These are phyloP conservation scores for Chrysanthemum makinoi DNA, from an alignment of 129 eudicot genomes.

Conservation along the genomic window DNA sequence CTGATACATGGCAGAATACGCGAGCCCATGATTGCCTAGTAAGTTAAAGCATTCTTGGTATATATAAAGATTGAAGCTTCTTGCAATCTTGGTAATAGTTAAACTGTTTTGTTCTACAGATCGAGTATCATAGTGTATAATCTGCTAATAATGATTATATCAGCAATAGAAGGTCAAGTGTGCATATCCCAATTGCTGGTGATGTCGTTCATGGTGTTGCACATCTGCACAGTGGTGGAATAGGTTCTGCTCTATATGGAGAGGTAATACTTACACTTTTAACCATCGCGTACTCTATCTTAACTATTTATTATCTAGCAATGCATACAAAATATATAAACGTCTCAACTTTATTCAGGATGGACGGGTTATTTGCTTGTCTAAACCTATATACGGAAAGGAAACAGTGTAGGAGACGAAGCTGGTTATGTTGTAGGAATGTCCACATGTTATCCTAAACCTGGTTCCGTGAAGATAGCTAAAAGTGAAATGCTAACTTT, in stretches of 20 bases:
- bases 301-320: not conserved
- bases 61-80: too few species aligned
- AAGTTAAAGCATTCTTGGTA: not conserved
- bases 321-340: too few species aligned
- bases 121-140: constrained; percentile 49
- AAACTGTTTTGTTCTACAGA: constrained; percentile 24
- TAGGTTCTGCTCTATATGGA: constrained; percentile 52
- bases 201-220: constrained; percentile 66
- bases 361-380: constrained; percentile 67
- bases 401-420: constrained; percentile 72
- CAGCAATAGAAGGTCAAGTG: constrained; percentile 33
- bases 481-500: constrained; percentile 54
- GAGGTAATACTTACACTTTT: constrained; percentile 34
- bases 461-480: constrained; percentile 56
- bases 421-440: constrained; percentile 88
- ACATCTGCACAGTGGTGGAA: constrained; percentile 64
- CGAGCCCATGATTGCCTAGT: constrained; percentile 50
- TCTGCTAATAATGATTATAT: constrained; percentile 36
- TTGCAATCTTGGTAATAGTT: constrained; percentile 5
- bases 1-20: constrained; percentile 49
- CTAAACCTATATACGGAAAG: constrained; percentile 64
- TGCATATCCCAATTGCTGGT: constrained; percentile 51
- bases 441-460: constrained; percentile 81
- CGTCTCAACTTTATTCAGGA: constrained; percentile 36
- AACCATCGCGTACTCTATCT: not conserved